A percentile compares a stretch with the other conserved stretches of the same genome.
Evolutionary conservation across 2,329 filamentous ascomycete species (phyloP).

Genomic region (Verticillium longisporum): DNA sequence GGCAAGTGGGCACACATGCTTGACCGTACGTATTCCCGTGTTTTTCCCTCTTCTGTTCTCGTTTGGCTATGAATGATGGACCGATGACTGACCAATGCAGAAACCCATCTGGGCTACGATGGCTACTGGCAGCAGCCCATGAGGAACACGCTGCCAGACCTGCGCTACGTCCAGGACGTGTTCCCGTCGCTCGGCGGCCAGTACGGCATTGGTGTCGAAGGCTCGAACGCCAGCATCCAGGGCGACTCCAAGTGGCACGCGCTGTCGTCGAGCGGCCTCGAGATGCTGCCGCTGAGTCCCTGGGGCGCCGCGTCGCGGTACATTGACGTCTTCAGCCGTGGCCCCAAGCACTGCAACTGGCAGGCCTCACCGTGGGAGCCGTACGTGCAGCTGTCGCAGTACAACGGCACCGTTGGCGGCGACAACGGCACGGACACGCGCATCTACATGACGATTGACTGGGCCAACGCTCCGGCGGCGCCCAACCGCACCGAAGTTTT

Average conservation of each 20-base stretch:
- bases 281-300: constrained; percentile 48
- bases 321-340: constrained; percentile 58
- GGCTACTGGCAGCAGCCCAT: constrained; percentile 65
- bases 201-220: constrained; percentile 58
- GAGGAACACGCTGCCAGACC: constrained; percentile 58
- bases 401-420: constrained; percentile 40
- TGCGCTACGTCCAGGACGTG: constrained; percentile 51
- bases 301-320: constrained; percentile 50
- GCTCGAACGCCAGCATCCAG: constrained; percentile 58
- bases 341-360: constrained; percentile 46
- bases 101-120: constrained; percentile 48
- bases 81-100: constrained; percentile 11
- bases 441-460: constrained; percentile 50
- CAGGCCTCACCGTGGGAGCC: constrained; percentile 35
- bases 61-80: no score
- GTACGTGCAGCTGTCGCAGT: constrained; percentile 46
- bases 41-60: no score
- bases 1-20: constrained; percentile 60
- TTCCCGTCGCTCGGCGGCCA: constrained; percentile 55
- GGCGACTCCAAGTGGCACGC: constrained; percentile 43
- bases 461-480: constrained; percentile 47
- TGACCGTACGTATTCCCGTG: constrained; percentile 34
- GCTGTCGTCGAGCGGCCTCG: constrained; percentile 46
- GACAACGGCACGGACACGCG: constrained; percentile 43
- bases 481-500: constrained; percentile 37